Conservation (phyloP, 169 alveolate genomes). For the Cryptosporidium bovis region DNA sequence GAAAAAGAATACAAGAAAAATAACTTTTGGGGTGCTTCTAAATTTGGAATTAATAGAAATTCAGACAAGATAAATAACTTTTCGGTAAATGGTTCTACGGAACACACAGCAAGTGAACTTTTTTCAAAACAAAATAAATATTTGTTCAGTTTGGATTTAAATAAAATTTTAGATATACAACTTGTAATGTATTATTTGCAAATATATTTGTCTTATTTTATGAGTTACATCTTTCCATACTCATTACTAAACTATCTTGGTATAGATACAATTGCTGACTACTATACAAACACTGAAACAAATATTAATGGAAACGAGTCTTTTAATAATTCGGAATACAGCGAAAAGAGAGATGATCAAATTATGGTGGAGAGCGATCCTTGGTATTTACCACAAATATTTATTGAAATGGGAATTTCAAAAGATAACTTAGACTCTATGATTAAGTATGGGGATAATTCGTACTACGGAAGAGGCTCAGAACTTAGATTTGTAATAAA, state of each 20-base stretch:
- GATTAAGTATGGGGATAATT: slow-evolving; percentile 40
- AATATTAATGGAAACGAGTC: too few relatives aligned
- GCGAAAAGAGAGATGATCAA: neutral
- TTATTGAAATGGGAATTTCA: slow-evolving; percentile 33
- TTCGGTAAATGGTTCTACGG: neutral
- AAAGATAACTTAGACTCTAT: slow-evolving; percentile 47
- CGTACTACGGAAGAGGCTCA: slow-evolving; percentile 31
- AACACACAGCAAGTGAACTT: neutral
- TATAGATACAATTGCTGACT: neutral
- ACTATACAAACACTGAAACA: neutral
- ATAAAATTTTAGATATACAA: too few relatives aligned
- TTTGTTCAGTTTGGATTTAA: too few relatives aligned
- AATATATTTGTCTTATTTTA: neutral
- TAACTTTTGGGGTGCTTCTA: slow-evolving; percentile 20
- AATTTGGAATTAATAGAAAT: neutral
- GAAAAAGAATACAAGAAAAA: slow-evolving; percentile 15
- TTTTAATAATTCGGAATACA: too few relatives aligned
- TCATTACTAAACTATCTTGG: neutral
- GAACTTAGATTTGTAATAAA: neutral
- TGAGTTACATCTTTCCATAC: too few relatives aligned
- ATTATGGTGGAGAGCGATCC: neutral
- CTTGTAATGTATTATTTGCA: neutral
- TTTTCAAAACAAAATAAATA: too few relatives aligned
- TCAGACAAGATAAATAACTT: neutral
- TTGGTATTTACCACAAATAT: slow-evolving; percentile 72